These are phyloP conservation scores for Theobroma cacao DNA, from an alignment of 345 rosid species.

Conservation along the genomic window DNA sequence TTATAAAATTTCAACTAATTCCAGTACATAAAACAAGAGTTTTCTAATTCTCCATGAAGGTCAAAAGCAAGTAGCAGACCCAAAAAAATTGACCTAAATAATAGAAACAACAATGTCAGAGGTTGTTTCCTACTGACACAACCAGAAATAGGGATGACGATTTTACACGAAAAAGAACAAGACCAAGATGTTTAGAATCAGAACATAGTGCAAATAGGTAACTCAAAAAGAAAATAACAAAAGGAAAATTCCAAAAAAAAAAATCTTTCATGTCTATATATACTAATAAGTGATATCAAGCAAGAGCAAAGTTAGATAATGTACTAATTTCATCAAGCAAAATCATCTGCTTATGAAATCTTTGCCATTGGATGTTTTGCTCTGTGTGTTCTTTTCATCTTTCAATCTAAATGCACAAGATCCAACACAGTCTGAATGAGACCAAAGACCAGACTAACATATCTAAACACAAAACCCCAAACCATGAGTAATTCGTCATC, in stretches of 20 bases:
- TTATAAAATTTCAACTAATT: background rate
- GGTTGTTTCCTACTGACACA: background rate
- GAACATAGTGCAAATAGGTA: background rate
- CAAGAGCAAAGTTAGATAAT: background rate
- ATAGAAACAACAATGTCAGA: background rate
- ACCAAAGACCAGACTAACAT: background rate
- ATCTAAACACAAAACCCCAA: background rate
- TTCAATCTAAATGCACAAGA: background rate
- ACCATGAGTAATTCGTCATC: slow-evolving; percentile 8
- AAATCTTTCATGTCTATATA: background rate
- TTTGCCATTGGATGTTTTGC: background rate
- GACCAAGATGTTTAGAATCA: background rate
- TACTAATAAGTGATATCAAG: background rate
- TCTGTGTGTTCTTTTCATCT: background rate
- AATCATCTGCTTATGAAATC: background rate
- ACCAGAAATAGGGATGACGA: background rate
- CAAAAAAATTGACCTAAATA: background rate
- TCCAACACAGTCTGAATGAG: background rate
- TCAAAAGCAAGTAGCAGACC: background rate
- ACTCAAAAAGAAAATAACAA: background rate
- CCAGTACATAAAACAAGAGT: background rate
- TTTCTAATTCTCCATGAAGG: background rate
- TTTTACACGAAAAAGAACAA: background rate
- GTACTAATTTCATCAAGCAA: background rate
- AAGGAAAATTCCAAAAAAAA: background rate